Evolutionary conservation across 2,329 filamentous ascomycete genomes (phyloP).

Genomic region (Xylariaceae sp.): DNA sequence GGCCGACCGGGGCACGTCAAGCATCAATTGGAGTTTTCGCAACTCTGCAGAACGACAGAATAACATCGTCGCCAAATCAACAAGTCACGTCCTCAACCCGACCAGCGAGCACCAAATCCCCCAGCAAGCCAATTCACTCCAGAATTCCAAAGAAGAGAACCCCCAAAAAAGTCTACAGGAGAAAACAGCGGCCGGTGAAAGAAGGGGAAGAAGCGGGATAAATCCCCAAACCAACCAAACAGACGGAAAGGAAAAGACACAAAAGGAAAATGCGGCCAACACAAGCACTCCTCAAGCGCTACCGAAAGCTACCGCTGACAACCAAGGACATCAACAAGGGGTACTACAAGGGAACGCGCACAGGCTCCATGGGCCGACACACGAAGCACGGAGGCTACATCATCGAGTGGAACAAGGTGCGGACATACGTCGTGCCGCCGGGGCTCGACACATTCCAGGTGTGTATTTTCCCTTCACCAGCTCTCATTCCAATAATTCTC

Average conservation of each 20-base stretch:
- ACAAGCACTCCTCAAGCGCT: constrained; percentile 59
- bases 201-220: no score
- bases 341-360: constrained; percentile 94
- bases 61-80: neutral
- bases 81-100: neutral
- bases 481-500: neutral
- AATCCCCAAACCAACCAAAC: no score
- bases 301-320: constrained; percentile 75
- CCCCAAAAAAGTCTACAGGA: neutral
- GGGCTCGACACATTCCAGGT: constrained; percentile 70
- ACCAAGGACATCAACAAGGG: constrained; percentile 91
- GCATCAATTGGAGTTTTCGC: constrained; percentile 10
- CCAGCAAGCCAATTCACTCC: no score
- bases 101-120: neutral
- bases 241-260: neutral
- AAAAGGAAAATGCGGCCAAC: constrained; percentile 60
- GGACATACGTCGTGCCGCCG: constrained; percentile 80
- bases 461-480: constrained; percentile 26
- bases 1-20: neutral
- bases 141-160: no score
- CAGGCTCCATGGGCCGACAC: constrained; percentile 81
- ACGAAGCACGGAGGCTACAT: constrained; percentile 79
- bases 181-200: neutral
- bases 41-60: no score
- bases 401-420: constrained; percentile 81